These are phyloP conservation scores for Botryotinia globosa DNA, from an alignment of 2,329 filamentous ascomycete species.

Conservation along the genomic window DNA sequence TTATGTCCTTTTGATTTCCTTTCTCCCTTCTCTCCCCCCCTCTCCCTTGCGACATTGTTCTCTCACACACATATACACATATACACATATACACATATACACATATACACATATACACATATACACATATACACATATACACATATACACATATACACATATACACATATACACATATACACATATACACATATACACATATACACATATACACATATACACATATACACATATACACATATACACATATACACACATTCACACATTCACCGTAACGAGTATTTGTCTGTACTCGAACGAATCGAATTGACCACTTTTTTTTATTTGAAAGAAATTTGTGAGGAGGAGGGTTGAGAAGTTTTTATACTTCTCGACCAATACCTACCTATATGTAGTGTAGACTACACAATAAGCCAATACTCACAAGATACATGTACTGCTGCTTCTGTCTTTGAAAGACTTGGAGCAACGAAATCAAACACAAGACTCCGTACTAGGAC, in stretches of 20 bases:
- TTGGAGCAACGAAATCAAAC: neutral
- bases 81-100: neutral
- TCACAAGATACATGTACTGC: neutral
- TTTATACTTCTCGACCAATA: neutral
- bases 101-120: neutral
- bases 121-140: neutral
- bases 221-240: neutral
- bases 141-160: neutral
- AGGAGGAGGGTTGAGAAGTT: conserved; percentile 2
- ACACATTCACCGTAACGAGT: neutral
- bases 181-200: neutral
- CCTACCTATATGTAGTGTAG: no score
- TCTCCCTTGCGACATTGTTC: neutral
- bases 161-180: neutral
- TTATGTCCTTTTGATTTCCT: conserved; percentile 6
- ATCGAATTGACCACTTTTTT: neutral
- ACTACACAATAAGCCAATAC: neutral
- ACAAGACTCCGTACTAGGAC: neutral
- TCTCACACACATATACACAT: neutral
- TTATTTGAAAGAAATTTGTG: neutral
- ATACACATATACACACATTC: neutral
- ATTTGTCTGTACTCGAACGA: neutral
- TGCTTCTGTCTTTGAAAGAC: neutral
- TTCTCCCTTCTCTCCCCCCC: neutral
- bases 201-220: neutral